Evolutionary conservation across 2,329 filamentous ascomycete species (phyloP).

Genomic region (Coniella lustricola): DNA sequence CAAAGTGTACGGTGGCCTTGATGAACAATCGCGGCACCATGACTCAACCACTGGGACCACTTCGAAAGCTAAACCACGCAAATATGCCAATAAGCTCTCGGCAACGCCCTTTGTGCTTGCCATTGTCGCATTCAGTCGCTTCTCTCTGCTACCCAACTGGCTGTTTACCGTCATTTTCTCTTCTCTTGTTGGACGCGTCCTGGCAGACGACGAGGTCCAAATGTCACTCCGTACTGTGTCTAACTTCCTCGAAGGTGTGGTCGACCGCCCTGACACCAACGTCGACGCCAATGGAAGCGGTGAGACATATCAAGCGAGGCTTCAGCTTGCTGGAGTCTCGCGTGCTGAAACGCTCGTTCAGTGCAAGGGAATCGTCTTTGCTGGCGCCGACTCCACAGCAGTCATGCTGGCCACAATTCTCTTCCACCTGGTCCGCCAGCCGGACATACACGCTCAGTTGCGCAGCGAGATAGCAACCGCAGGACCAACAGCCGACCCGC

Average conservation of each 20-base stretch:
- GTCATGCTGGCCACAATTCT: conserved; percentile 43
- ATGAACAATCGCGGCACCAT: neutral
- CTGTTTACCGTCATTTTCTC: conserved; percentile 5
- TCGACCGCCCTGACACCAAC: no score
- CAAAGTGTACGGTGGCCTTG: conserved; percentile 2
- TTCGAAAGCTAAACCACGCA: neutral
- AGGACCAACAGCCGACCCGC: conserved; percentile 35
- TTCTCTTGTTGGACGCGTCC: neutral
- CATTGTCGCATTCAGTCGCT: conserved; percentile 10
- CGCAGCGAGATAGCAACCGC: conserved; percentile 43
- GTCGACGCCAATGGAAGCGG: neutral
- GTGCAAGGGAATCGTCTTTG: conserved; percentile 29
- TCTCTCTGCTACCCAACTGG: conserved; percentile 5
- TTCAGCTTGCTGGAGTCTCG: conserved; percentile 1
- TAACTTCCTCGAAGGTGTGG: no score
- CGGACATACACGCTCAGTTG: conserved; percentile 37
- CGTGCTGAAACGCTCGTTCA: conserved; percentile 1
- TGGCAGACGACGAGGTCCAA: neutral
- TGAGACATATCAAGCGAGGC: neutral
- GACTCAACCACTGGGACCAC: no score
- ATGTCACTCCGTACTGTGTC: neutral
- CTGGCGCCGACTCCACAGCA: conserved; percentile 45
- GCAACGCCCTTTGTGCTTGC: conserved; percentile 6
- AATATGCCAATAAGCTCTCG: neutral
- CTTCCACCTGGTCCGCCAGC: conserved; percentile 54